Conservation (phyloP, 148 eudicot genomes). For the Pharnaceum exiguum region DNA sequence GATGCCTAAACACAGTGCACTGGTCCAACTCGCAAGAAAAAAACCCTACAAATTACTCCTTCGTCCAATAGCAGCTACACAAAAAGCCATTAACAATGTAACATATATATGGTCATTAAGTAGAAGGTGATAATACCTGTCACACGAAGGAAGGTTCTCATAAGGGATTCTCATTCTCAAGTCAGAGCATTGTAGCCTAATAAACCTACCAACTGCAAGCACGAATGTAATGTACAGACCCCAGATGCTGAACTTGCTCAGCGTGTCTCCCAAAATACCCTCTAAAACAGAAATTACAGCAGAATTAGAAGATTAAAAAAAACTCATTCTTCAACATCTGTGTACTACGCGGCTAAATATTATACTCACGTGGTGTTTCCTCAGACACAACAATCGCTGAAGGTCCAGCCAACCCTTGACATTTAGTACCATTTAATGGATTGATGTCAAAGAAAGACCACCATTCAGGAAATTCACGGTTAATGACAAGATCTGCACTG, state of each 20-base stretch:
- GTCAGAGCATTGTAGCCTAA: constrained; percentile 96
- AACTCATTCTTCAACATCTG: neutral
- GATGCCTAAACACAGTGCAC: no score
- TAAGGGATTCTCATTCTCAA: constrained; percentile 95
- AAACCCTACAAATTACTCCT: no score
- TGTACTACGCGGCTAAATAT: neutral
- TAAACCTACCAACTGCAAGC: constrained; percentile 95
- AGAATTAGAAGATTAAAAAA: constrained; percentile 11
- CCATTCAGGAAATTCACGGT: constrained; percentile 58
- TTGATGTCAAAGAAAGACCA: constrained; percentile 84
- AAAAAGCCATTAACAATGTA: neutral
- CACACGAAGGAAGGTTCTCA: constrained; percentile 97
- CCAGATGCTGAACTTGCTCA: constrained; percentile 99
- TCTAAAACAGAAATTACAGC: constrained; percentile 36
- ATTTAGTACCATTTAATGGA: constrained; percentile 37
- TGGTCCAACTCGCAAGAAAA: no score
- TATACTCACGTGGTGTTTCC: constrained; percentile 94
- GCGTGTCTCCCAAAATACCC: constrained; percentile 94
- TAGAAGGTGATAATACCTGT: constrained; percentile 42
- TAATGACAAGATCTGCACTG: constrained; percentile 68
- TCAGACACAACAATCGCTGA: constrained; percentile 86
- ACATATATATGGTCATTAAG: neutral
- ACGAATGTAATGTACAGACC: constrained; percentile 97
- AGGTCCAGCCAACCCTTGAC: constrained; percentile 78
- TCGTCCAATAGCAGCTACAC: no score